phyloP scores from a whole-genome alignment of 306 rosid species.

The Morella rubra region DNA sequence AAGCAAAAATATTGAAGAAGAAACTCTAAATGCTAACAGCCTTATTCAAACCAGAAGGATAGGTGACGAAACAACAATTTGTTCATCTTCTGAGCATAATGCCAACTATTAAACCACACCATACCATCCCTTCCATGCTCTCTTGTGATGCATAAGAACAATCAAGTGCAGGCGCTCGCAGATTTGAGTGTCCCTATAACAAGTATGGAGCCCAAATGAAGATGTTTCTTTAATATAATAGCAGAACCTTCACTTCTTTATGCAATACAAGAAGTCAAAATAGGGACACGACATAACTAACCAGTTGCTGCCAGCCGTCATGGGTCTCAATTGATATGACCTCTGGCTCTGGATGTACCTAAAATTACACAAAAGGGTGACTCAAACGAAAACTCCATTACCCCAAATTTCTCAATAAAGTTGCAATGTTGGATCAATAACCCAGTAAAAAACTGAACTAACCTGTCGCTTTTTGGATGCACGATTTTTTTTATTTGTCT shows the following conservation, averaged over 20 bases:
- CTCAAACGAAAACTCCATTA: slow-evolving; percentile 1
- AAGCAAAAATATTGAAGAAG: background rate
- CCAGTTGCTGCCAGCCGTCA: slow-evolving; percentile 46
- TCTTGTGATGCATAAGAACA: slow-evolving; percentile 30
- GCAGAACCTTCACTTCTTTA: background rate
- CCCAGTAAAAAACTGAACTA: slow-evolving; percentile 18
- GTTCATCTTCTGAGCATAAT: background rate
- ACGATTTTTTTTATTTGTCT: slow-evolving; percentile 27
- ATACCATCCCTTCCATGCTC: slow-evolving; percentile 26
- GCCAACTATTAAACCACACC: slow-evolving; percentile 16
- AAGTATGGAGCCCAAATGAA: slow-evolving; percentile 14
- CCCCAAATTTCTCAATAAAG: background rate
- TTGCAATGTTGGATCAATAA: slow-evolving; percentile 6
- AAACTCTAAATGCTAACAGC: slow-evolving; percentile 13
- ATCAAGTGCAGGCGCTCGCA: slow-evolving; percentile 21
- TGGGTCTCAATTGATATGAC: slow-evolving; percentile 23
- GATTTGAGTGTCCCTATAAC: slow-evolving; percentile 27
- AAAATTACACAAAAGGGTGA: slow-evolving; percentile 8
- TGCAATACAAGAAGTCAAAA: background rate
- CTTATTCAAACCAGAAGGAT: background rate
- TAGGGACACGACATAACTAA: slow-evolving; percentile 18
- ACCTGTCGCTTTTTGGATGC: slow-evolving; percentile 35
- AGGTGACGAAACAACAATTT: background rate
- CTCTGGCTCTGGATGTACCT: slow-evolving; percentile 35
- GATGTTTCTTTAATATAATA: background rate